Conservation (phyloP, 2,329 filamentous ascomycete species). For the Onygenales sp. region DNA sequence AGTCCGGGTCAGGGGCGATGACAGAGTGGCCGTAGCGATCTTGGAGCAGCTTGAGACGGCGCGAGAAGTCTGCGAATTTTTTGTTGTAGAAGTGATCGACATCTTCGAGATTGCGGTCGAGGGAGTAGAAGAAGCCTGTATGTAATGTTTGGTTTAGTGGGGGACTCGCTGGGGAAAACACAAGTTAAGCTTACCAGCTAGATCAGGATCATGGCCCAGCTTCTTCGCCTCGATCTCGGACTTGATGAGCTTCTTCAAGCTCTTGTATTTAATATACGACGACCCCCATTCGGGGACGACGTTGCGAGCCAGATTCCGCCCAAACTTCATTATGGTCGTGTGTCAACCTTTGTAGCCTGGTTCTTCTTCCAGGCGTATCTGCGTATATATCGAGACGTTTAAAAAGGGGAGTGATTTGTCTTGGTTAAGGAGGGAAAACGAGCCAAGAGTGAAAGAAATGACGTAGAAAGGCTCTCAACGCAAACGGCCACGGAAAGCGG, state of each 20-base stretch:
- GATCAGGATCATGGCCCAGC: slow-evolving; percentile 67
- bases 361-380: background rate
- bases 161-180: slow-evolving; percentile 17
- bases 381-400: background rate
- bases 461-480: slow-evolving; percentile 3
- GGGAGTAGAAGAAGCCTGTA: slow-evolving; percentile 88
- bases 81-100: slow-evolving; percentile 97
- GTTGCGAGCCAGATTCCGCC: slow-evolving; percentile 39
- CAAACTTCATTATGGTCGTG: slow-evolving; percentile 38
- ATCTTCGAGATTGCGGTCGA: slow-evolving; percentile 95
- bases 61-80: slow-evolving; percentile 75
- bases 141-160: slow-evolving; percentile 39
- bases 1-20: slow-evolving; percentile 49
- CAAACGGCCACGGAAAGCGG: too few species aligned
- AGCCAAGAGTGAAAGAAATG: background rate
- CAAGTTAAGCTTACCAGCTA: slow-evolving; percentile 63
- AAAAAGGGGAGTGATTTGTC: background rate
- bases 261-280: slow-evolving; percentile 43
- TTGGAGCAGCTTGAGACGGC: slow-evolving; percentile 75
- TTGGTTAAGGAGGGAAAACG: background rate
- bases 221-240: slow-evolving; percentile 56
- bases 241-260: slow-evolving; percentile 89
- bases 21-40: slow-evolving; percentile 73
- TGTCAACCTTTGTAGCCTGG: background rate
- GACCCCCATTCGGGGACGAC: slow-evolving; percentile 43